phyloP scores from a whole-genome alignment of 2,329 filamentous ascomycete genomes.

The Parastagonospora nodorum region DNA sequence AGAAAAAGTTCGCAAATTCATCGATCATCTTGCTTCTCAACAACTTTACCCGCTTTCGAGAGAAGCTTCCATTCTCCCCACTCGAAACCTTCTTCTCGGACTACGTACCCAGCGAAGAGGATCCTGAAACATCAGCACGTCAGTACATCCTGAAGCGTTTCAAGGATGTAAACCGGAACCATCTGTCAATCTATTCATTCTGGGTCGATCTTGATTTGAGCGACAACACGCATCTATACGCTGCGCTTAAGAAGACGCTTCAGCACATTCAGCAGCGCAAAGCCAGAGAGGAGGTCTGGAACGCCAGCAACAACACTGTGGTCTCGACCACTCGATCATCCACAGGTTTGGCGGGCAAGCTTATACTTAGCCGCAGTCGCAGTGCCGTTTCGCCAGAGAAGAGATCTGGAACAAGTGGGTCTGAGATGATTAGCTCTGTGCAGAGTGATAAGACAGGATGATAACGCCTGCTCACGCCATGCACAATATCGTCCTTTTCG shows the following conservation, averaged over 20 bases:
- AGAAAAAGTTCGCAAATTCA: conserved; percentile 30
- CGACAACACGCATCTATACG: conserved; percentile 42
- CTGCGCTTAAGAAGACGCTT: conserved; percentile 42
- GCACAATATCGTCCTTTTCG: no score
- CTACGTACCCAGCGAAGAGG: conserved; percentile 19
- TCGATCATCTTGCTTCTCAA: conserved; percentile 42
- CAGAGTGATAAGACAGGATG: background rate
- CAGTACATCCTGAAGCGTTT: conserved; percentile 40
- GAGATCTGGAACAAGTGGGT: conserved; percentile 2
- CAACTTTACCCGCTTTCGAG: conserved; percentile 42
- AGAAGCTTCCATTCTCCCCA: conserved; percentile 37
- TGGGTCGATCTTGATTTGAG: conserved; percentile 45
- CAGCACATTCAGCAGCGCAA: conserved; percentile 38
- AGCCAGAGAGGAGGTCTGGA: conserved; percentile 34
- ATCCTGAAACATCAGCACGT: conserved; percentile 35
- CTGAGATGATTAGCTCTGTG: background rate
- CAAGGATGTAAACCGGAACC: conserved; percentile 38
- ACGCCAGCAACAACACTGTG: conserved; percentile 11
- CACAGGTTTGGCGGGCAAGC: conserved; percentile 5
- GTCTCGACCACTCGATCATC: conserved; percentile 3
- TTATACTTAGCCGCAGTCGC: conserved; percentile 6
- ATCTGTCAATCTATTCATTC: conserved; percentile 40
- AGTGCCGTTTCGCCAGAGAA: conserved; percentile 2
- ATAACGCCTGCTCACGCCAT: background rate
- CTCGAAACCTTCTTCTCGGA: conserved; percentile 39